Evolutionary conservation across 768 basidiomycete species (phyloP).

Genomic region (Termitomyces sp.): DNA sequence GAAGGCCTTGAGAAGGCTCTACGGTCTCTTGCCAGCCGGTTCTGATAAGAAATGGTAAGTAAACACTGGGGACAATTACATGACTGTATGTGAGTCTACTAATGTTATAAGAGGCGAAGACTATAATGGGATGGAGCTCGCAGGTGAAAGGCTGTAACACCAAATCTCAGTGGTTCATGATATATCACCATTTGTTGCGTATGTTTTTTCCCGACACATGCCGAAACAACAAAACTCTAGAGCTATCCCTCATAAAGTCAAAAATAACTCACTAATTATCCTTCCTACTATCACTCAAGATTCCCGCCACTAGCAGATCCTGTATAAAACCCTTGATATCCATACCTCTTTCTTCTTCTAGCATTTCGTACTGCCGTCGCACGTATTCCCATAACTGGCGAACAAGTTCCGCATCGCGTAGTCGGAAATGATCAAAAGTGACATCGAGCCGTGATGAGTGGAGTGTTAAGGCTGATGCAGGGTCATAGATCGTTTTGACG

Average conservation of each 20-base stretch:
- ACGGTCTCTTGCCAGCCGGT: not conserved
- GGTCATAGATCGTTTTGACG: slow-evolving; percentile 20
- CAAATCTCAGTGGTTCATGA: not conserved
- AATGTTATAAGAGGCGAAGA: not conserved
- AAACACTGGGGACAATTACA: not conserved
- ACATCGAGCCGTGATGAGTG: slow-evolving; percentile 30
- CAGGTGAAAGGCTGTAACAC: not conserved
- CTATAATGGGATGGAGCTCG: not conserved
- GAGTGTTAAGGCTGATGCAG: slow-evolving; percentile 27
- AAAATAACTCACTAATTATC: not conserved
- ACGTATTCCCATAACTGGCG: slow-evolving; percentile 20
- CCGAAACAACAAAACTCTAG: not conserved
- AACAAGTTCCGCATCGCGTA: slow-evolving; percentile 36
- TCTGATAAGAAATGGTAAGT: not conserved
- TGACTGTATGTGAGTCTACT: not conserved
- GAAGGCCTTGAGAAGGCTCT: not conserved
- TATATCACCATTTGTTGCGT: too few species aligned
- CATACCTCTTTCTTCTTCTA: not conserved
- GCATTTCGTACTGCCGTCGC: slow-evolving; percentile 11
- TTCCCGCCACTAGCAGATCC: slow-evolving; percentile 1
- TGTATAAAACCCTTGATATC: slow-evolving; percentile 6
- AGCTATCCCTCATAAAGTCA: not conserved
- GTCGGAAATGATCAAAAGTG: slow-evolving; percentile 34
- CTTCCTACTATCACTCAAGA: not conserved
- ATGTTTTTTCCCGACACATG: not conserved